Evolutionary conservation across 805 yeast genomes (phyloP), one percentile per base, ranked within the genome.

Genomic region (Maudiozyma saulgeensis): DNA sequence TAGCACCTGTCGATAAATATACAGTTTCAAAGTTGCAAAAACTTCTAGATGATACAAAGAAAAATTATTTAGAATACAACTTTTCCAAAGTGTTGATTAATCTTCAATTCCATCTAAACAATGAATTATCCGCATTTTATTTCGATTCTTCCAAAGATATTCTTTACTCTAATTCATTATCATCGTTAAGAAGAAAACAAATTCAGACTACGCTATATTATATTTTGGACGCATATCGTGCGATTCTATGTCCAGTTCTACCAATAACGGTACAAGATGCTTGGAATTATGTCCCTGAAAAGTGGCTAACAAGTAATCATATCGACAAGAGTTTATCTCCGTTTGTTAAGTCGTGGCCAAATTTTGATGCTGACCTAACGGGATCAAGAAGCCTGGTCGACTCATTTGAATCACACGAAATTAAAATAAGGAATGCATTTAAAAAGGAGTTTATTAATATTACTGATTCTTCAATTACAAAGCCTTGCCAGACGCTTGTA

Each of bases 221-320:
- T 53, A 71, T 87, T 13, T 68, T 88, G 16, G 72, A 71, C 41
- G 73, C 80, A 0, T 85, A 88, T 59, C 64, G 80, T n/a, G 76
- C 86, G 0, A 63, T 87, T 1, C 62, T 91, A 49, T 75, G 89
- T 0, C 98, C 99, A 1, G 79, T 93, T 1, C 68, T 84, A 38
- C 99, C 99, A 1, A 63, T 87, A 3, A 69, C 90, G 49, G 75
- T 91, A 0, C 98, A 93, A 66, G 97, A 93, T 60, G 88, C 80
- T 0, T 90, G 96, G 96, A 78, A 79, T 38, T 72, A 73, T 50
- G 58, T 77, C 4, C 81, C 78, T 11, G 56, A 31, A 26, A 43
- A 37, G 49, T 67, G 70, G 59, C 46, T 28, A 43, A 41, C 34
- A 3, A 23, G 13, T 21, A 41, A 25, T 38, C n/a, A 44, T 50